Evolutionary conservation across 768 basidiomycete species (phyloP), one percentile per base, ranked within the genome.

Genomic region (Suillus occidentalis): DNA sequence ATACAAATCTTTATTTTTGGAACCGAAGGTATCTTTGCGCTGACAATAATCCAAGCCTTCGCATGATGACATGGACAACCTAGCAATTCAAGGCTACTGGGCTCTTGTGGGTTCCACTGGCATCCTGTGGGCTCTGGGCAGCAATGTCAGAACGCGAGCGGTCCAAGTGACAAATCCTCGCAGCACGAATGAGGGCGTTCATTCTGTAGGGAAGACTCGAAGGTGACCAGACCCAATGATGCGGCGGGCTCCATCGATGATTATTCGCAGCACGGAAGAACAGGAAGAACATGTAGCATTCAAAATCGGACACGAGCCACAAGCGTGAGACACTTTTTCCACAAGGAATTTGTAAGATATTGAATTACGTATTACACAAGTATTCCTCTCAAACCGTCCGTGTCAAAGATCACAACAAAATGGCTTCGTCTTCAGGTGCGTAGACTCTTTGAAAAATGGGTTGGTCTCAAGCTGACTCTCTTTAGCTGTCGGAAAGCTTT

Each of bases 401-500:
- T 8, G 34, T 58, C 14, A 18, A 58, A 40, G 22, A 6, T 59
- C 58, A 8, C 28, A 42, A n/a, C 40, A 42, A 42, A 59, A 59
- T 59, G 58, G 58, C 58, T 59, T 59, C 58, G 6, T 59, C 58
- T 59, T 59, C 58, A 59, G 58, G 58, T n/a, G 28, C n/a, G 25
- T 25, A 3, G 28, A 40, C 18, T 42, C 12, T 28, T 31, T 6
- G 20, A 59, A 6, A 20, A 18, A 28, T 13, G 1, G 7, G 6
- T 42, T 42, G 10, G 0, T 47, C 12, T 59, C 20, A 4, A 4
- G 28, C 25, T 42, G 10, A 16, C n/a, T 47, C 0, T 6, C 16
- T 65, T 45, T 42, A 86, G 83, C 83, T 67, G 31, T 87, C 37
- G 92, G 92, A 71, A 97, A 97, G 73, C 84, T 97, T 45, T 97